Evolutionary conservation across 306 rosid genomes (phyloP), one percentile per base, ranked within the genome.

Genomic region (Lupinus albus): DNA sequence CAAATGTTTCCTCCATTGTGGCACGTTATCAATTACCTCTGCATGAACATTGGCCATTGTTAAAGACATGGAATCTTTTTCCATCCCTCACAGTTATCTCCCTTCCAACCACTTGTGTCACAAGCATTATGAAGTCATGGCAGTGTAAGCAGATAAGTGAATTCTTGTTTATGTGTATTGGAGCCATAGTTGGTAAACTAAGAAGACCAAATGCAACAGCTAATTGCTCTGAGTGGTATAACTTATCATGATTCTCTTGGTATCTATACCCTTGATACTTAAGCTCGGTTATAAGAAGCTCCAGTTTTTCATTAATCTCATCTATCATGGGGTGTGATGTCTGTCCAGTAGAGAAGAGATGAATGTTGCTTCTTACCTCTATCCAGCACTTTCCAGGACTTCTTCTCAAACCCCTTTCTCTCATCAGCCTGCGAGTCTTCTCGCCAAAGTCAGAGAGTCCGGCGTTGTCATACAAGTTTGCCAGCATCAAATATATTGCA

Each of bases 21-120:
- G 36, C 21, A 36, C 76, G 49, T 76, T 63, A 72, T 10, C 35
- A 42, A 57, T 30, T 57, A 73, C 72, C 68, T 70, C 48, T 55
- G 70, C 95, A 88, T 56, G 91, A 85, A 67, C 95, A 88, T 46
- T 75, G 54, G 7, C 91, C 89, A 3, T 71, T 79, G 70, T 71
- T 82, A 74, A 85, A 81, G 74, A 73, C 64, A 81, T 85, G 95
- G 53, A 85, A 52, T 18, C 80, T 48, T 62, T 78, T 85, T 71
- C 87, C 64, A 53, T 88, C 91, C 78, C 85, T 83, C 69, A 88
- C 74, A 54, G 76, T 74, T 12, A 88, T 74, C 64, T 77, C 84
- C 59, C 85, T 78, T 20, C 68, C 82, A 49, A 73, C 49, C 3
- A 81, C 53, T 63, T 77, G 64, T 13, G 89, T 81, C 45, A 69